Evolutionary conservation across 2,329 filamentous ascomycete genomes (phyloP), one percentile per base, ranked within the genome.

Genomic region (Claviceps maximensis): DNA sequence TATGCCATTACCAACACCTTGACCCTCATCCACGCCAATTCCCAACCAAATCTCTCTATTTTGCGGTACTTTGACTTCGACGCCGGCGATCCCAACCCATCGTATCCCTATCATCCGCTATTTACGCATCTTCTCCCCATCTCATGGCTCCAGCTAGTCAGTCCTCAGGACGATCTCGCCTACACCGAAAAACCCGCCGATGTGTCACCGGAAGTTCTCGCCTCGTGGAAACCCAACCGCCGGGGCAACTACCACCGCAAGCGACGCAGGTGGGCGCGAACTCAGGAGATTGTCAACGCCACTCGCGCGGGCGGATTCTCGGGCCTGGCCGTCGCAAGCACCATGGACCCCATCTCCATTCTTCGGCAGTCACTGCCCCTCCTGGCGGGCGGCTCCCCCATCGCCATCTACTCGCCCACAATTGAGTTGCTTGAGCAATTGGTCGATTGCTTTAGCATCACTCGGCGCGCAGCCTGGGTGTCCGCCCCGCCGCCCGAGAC

Each of bases 51-150:
- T 65, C 80, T 97, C 54, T 84, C 84, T 19, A 78, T 93, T 49
- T 78, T 98, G 21, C 87, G 87, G 65, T 94, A 95, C 74, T 97
- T 95, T 70, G 82, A 82, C 66, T 97, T 84, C 70, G 89, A 95
- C 68, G 73, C 77, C 59, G 78, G 79, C 54, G 81, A 80, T 56
- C 81, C 83, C 45, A 77, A 76, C 58, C 78, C 69, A 12, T 75
- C 61, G 47, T 67, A 74, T 52, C 74, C 78, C 15, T 74, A 81
- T 25, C 93, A 97, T 64, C 91, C 93, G 0, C 80, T 98, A 12
- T 79, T 85, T 67, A 84, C 79, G 17, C 84, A 93, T 64, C 80
- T 98, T 50, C 84, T 91, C 61, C 81, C 85, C 5, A 74, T 97
- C 31, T 91, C 88, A 29, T 98, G 91, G 90, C 79, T 98, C 2